Evolutionary conservation across 495 filamentous ascomycete genomes (phyloP).

Genomic region (Hamigera avellanea): DNA sequence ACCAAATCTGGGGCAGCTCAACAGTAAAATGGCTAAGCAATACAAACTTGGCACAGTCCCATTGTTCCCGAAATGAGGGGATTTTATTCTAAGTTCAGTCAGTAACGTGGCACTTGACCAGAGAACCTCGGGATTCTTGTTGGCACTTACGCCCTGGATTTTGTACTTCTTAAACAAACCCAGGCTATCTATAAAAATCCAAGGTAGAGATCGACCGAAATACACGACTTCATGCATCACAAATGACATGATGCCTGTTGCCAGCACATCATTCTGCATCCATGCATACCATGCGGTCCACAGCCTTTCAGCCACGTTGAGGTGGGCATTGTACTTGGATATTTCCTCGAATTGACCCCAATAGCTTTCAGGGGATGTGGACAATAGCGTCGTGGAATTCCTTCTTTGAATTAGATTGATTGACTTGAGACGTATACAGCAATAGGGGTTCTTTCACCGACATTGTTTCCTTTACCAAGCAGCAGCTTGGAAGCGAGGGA

Average conservation of each 20-base stretch:
- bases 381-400: conserved; percentile 48
- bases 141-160: conserved; percentile 65
- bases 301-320: conserved; percentile 72
- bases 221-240: conserved; percentile 89
- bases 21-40: conserved; percentile 92
- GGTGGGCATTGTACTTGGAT: conserved; percentile 72
- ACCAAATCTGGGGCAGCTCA: conserved; percentile 96
- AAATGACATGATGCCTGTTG: conserved; percentile 95
- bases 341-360: conserved; percentile 79
- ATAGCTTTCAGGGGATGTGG: conserved; percentile 49
- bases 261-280: conserved; percentile 94
- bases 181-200: conserved; percentile 84
- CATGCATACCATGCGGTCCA: conserved; percentile 98
- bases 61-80: conserved; percentile 82
- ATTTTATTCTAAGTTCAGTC: conserved; percentile 62
- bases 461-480: background rate
- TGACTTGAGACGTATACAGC: no score
- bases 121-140: background rate
- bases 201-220: conserved; percentile 85
- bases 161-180: conserved; percentile 87
- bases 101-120: background rate
- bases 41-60: conserved; percentile 84
- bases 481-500: background rate
- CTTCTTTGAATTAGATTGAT: conserved; percentile 13
- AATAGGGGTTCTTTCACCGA: no score